Evolutionary conservation across 768 basidiomycete genomes (phyloP).

Genomic region (Chalciporus piperatus): DNA sequence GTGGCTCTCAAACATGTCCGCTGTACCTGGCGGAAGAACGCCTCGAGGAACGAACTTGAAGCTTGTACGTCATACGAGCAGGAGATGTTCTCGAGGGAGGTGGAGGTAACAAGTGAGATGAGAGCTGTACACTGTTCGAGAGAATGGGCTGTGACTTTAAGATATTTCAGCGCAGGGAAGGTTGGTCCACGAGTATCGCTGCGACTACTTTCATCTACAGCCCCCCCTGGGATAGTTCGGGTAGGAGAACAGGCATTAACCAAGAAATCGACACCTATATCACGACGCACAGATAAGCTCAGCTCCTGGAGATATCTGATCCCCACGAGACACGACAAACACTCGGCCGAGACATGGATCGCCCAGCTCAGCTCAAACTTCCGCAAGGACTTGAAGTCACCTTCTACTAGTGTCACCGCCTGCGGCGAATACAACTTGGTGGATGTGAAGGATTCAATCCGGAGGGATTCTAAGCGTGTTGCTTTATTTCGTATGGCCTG

Average conservation of each 20-base stretch:
- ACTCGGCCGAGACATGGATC: constrained; percentile 24
- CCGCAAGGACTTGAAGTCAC: constrained; percentile 20
- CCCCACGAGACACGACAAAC: constrained; percentile 16
- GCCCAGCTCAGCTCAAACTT: constrained; percentile 24
- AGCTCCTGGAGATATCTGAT: constrained; percentile 27
- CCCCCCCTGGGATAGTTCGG: not conserved
- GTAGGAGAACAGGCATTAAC: constrained; percentile 3
- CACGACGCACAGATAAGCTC: constrained; percentile 14
- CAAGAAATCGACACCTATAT: constrained; percentile 18
- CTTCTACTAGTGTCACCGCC: constrained; percentile 14
- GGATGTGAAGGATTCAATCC: constrained; percentile 23
- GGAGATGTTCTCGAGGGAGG: constrained; percentile 19
- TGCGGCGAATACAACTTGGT: constrained; percentile 6
- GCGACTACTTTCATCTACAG: not conserved
- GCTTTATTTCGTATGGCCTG: constrained; percentile 23
- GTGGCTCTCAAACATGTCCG: constrained; percentile 11
- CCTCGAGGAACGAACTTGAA: constrained; percentile 13
- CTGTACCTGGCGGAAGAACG: constrained; percentile 24
- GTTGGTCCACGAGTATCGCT: constrained; percentile 1
- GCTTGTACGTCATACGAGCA: constrained; percentile 30
- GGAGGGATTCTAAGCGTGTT: constrained; percentile 14
- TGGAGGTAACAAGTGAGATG: constrained; percentile 22
- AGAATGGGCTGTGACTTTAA: constrained; percentile 23
- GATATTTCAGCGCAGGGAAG: constrained; percentile 22
- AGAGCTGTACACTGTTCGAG: constrained; percentile 30